Percentiles rank a stretch among this genome's conserved stretches.
phyloP scores from a whole-genome alignment of 2,329 filamentous ascomycete species.

The Beauveria australis region DNA sequence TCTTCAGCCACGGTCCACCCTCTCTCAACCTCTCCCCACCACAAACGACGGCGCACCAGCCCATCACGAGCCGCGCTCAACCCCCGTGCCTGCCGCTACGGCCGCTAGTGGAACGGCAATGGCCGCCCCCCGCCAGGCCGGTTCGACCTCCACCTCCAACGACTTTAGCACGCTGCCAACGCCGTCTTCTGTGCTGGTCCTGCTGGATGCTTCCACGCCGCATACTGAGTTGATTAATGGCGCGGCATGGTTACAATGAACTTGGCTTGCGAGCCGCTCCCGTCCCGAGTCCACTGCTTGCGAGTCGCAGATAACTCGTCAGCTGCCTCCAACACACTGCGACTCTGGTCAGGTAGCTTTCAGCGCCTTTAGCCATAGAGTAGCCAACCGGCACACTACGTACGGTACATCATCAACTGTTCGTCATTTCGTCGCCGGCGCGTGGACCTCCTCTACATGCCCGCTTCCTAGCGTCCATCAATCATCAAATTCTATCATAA shows the following conservation, averaged over 20 bases:
- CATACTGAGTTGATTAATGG: background rate
- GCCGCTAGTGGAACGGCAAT: constrained; percentile 24
- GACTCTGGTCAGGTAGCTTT: background rate
- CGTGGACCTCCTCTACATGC: constrained; percentile 1
- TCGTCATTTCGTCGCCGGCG: background rate
- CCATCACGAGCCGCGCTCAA: constrained; percentile 22
- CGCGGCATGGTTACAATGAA: background rate
- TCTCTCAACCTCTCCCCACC: constrained; percentile 7
- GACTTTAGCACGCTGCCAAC: constrained; percentile 7
- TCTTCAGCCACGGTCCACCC: constrained; percentile 7
- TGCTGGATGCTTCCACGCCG: constrained; percentile 7
- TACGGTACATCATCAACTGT: background rate
- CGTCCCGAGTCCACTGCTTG: background rate
- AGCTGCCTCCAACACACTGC: background rate
- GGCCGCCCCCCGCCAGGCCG: constrained; percentile 1
- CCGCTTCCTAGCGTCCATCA: background rate
- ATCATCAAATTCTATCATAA: background rate
- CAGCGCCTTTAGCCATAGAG: constrained; percentile 1
- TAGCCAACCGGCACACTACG: background rate
- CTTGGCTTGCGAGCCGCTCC: constrained; percentile 5
- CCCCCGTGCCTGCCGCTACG: constrained; percentile 25
- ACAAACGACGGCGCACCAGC: constrained; percentile 15
- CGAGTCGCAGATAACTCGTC: background rate
- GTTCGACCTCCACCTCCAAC: constrained; percentile 9
- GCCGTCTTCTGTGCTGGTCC: constrained; percentile 1